Percentiles rank a stretch among this genome's conserved stretches.
These are phyloP conservation scores for Diaporthe batatas DNA, from an alignment of 2,329 filamentous ascomycete genomes.

Conservation along the genomic window DNA sequence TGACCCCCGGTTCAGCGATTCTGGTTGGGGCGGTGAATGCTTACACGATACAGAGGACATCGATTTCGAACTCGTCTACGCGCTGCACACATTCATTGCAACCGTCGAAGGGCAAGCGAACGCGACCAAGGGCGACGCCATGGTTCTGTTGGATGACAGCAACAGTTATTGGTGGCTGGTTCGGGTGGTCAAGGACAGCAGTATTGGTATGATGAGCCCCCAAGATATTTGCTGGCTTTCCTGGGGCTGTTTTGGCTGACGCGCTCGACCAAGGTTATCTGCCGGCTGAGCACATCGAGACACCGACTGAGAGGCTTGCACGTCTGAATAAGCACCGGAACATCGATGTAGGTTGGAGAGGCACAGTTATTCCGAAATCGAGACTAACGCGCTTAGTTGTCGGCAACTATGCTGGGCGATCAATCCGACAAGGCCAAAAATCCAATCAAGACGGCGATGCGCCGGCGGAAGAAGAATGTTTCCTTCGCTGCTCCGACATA, in stretches of 20 bases:
- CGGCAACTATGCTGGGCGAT: constrained; percentile 73
- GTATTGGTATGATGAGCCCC: constrained; percentile 72
- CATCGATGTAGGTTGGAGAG: constrained; percentile 80
- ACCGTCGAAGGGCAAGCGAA: constrained; percentile 99
- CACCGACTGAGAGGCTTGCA: constrained; percentile 92
- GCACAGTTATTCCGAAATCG: constrained; percentile 8
- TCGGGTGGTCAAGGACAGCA: constrained; percentile 95
- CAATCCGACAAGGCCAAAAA: constrained; percentile 83
- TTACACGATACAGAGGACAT: constrained; percentile 98
- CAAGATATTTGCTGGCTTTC: not conserved
- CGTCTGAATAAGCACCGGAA: constrained; percentile 98
- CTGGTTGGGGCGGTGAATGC: constrained; percentile 82
- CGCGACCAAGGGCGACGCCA: constrained; percentile 97
- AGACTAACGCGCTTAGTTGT: constrained; percentile 61
- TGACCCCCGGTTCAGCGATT: constrained; percentile 76
- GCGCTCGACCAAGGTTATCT: constrained; percentile 75
- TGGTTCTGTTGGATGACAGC: constrained; percentile 97
- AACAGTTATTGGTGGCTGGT: constrained; percentile 99
- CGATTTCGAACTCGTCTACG: constrained; percentile 99
- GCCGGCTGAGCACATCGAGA: constrained; percentile 98
- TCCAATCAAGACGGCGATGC: constrained; percentile 85
- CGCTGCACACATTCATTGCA: constrained; percentile 95
- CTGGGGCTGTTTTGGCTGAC: not conserved
- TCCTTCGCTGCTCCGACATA: constrained; percentile 88
- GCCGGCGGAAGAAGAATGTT: constrained; percentile 87